phyloP scores from a whole-genome alignment of 192 early-diverging fungal genomes.

The Geranomyces michiganensis region DNA sequence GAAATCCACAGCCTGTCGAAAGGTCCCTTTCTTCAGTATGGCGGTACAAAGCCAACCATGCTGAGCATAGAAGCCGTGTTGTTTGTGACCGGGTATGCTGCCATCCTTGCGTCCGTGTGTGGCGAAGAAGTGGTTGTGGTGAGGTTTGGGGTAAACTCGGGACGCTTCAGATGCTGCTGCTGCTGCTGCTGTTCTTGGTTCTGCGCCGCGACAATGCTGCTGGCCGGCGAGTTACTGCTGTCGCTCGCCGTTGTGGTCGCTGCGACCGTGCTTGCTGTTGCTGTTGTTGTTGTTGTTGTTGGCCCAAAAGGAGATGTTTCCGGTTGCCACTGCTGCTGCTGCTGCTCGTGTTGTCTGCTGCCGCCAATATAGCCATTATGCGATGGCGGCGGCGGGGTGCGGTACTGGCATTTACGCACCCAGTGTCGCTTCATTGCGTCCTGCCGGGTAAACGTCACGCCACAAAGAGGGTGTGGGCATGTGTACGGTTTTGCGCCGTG shows the following conservation, averaged over 20 bases:
- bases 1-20: too few species aligned
- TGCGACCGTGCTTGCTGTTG: background rate
- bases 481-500: constrained; percentile 33
- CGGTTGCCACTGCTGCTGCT: too few species aligned
- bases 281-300: background rate
- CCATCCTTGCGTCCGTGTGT: background rate
- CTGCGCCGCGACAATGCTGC: background rate
- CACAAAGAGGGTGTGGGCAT: constrained; percentile 24
- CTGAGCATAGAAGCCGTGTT: background rate
- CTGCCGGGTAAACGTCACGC: constrained; percentile 35
- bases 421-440: constrained; percentile 41
- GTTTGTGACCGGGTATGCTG: background rate
- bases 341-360: too few species aligned
- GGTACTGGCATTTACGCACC: background rate
- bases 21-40: too few species aligned
- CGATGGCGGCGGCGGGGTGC: too few species aligned
- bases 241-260: background rate
- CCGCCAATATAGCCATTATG: too few species aligned
- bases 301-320: too few species aligned
- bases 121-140: background rate
- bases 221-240: too few species aligned
- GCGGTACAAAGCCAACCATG: too few species aligned
- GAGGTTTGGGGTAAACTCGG: constrained; percentile 21
- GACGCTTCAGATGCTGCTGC: background rate
- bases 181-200: too few species aligned